Conservation (phyloP, 495 filamentous ascomycete species). For the Bryoglossum gracile region DNA sequence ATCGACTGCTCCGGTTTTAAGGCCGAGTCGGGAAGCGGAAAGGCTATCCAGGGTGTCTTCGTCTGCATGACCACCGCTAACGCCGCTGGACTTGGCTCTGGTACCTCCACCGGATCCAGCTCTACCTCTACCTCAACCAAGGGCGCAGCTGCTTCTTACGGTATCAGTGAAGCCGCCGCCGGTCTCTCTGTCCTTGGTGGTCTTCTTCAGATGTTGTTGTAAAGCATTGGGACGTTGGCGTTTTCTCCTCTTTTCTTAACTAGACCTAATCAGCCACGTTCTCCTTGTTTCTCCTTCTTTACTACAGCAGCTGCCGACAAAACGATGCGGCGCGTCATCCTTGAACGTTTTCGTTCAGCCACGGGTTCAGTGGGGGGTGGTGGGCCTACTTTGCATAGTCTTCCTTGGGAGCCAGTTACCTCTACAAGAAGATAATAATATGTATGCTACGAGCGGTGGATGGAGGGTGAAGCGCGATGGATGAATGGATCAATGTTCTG, state of each 20-base stretch:
- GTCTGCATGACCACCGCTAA: conserved; percentile 42
- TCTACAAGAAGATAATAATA: too few relatives aligned
- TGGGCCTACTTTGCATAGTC: neutral
- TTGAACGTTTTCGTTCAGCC: conserved; percentile 21
- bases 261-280: conserved; percentile 30
- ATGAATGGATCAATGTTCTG: too few relatives aligned
- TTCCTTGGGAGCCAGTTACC: too few relatives aligned
- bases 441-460: too few relatives aligned
- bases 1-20: conserved; percentile 49
- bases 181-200: conserved; percentile 29
- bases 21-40: conserved; percentile 30
- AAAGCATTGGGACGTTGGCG: conserved; percentile 27
- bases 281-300: conserved; percentile 18
- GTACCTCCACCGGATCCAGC: conserved; percentile 8
- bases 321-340: conserved; percentile 15
- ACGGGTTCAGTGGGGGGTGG: conserved; percentile 4
- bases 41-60: conserved; percentile 54
- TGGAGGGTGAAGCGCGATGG: too few relatives aligned
- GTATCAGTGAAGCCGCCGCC: conserved; percentile 25
- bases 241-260: conserved; percentile 23
- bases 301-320: conserved; percentile 10
- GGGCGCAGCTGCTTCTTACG: conserved; percentile 39
- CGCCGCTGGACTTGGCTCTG: conserved; percentile 31
- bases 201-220: conserved; percentile 26
- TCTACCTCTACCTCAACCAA: conserved; percentile 35